Evolutionary conservation across 1,139 yeast genomes (phyloP), one percentile per base, ranked within the genome.

Genomic region (Pichia sp.): DNA sequence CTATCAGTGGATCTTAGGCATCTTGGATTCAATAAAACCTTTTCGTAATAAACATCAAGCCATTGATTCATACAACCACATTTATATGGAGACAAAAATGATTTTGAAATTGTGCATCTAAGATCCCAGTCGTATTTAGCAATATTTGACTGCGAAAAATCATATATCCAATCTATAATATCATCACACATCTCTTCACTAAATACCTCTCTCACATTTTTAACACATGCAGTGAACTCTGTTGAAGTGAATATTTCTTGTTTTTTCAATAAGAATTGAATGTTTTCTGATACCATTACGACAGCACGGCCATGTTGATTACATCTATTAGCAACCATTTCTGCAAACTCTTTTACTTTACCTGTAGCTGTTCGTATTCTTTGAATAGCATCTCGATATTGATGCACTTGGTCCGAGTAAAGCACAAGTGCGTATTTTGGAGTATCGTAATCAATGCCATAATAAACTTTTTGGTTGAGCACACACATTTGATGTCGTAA

Each of bases 121-220:
- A 76, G 63, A 1, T 68, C 55, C 36, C 66, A 63, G 51, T 75
- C 74, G 38, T 74, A 71, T 23, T 76, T 77, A 49, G 73, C 72
- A 25, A 84, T 56, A 37, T 77, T 74, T 30, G 83, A 73, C 46
- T 70, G 73, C 0, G 84, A 69, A 38, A 87, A 62, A 38, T 78
- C 84, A 32, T 68, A 65, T 4, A 87, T 59, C 90, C 95, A 85
- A 23, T 62, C 57, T 9, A 86, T 60, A 24, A 87, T 77, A 49
- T 82, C 87, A 43, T 77, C 81, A 52, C 85, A 81, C 87, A 85
- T 80, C 47, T 85, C 92, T 60, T 87, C 96, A 44, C 95, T 69
- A 58, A 85, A 83, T 8, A 76, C 67, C 56, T 87, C 96, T 49
- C 90, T 67, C 16, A 78, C 70, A 44, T 81, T 75, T 50, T 89